These are phyloP conservation scores for Leccinum broughii DNA, from an alignment of 768 basidiomycete species.

Conservation along the genomic window DNA sequence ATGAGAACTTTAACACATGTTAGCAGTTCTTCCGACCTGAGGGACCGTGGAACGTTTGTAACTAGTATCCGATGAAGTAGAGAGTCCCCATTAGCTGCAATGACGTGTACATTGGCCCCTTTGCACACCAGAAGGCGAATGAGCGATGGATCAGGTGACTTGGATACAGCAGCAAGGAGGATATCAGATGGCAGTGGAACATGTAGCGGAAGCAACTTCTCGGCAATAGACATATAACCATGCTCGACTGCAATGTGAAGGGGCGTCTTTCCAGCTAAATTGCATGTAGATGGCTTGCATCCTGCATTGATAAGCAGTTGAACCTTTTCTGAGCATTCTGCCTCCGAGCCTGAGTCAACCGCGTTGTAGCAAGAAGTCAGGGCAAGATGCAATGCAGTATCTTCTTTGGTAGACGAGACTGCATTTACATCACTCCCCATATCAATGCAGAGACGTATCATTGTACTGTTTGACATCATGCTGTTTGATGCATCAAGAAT, in stretches of 20 bases:
- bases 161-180: not conserved
- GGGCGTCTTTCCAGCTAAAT: not conserved
- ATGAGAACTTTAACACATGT: not conserved
- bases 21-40: not conserved
- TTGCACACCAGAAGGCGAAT: not conserved
- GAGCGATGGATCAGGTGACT: not conserved
- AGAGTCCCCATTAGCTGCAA: not conserved
- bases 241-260: not conserved
- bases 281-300: not conserved
- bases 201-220: not conserved
- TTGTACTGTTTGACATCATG: not conserved
- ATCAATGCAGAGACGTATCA: not conserved
- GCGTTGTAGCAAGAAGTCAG: rapidly evolving
- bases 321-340: not conserved
- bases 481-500: not conserved
- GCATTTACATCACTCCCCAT: not conserved
- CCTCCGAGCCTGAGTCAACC: not conserved
- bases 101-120: not conserved
- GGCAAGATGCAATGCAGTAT: not conserved
- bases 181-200: not conserved
- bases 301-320: not conserved
- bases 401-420: not conserved
- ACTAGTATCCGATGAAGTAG: not conserved
- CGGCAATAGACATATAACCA: not conserved
- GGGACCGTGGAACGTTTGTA: no score